phyloP scores from a whole-genome alignment of 2,329 filamentous ascomycete genomes.

The Trichoderma arundinaceum region DNA sequence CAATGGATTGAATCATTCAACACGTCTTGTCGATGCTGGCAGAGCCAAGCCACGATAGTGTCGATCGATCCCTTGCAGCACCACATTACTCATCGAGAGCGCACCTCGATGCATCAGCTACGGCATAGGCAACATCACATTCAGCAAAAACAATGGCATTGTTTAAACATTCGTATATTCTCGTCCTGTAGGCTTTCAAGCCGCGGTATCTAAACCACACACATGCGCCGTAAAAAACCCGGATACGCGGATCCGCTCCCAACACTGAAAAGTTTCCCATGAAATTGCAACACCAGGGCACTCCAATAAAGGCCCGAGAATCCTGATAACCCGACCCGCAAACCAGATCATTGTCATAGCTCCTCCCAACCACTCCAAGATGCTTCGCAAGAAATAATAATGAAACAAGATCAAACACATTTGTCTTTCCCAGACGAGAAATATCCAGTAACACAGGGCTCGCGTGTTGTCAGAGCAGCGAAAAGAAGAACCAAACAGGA shows the following conservation, averaged over 20 bases:
- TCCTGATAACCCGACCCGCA: constrained; percentile 42
- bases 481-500: constrained; percentile 34
- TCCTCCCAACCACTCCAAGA: constrained; percentile 41
- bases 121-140: not conserved
- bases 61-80: no score
- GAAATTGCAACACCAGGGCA: constrained; percentile 46
- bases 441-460: constrained; percentile 40
- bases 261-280: constrained; percentile 39
- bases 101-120: no score
- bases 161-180: constrained; percentile 48
- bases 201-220: constrained; percentile 43
- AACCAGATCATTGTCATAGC: constrained; percentile 44
- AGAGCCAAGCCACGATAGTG: no score
- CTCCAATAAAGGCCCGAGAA: constrained; percentile 39
- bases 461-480: constrained; percentile 29
- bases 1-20: no score
- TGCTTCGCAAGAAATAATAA: constrained; percentile 40
- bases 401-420: constrained; percentile 21
- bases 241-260: constrained; percentile 42
- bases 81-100: no score
- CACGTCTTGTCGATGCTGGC: no score
- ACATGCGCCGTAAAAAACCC: constrained; percentile 41
- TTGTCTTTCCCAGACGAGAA: constrained; percentile 38
- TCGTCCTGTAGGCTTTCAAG: constrained; percentile 43
- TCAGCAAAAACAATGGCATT: not conserved